phyloP scores from a whole-genome alignment of 2,329 filamentous ascomycete genomes.

The Ophiosphaerella narmari region DNA sequence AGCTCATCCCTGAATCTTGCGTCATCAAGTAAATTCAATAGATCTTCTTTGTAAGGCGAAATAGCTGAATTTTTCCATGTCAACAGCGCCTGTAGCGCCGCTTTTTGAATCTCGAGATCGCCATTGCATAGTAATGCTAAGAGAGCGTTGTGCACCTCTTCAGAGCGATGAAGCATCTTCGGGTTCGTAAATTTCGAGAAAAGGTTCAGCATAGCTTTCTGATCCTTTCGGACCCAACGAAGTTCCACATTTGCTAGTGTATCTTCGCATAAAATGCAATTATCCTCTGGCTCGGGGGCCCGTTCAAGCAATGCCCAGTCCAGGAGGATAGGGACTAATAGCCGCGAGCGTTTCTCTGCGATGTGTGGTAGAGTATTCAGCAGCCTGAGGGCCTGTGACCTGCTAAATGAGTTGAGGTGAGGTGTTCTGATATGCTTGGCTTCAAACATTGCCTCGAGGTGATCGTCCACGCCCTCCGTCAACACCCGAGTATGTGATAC shows the following conservation, averaged over 20 bases:
- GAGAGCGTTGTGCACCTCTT: conserved; percentile 76
- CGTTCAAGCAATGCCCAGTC: conserved; percentile 64
- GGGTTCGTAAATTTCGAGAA: conserved; percentile 89
- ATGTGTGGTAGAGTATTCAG: conserved; percentile 73
- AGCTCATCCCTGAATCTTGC: conserved; percentile 91
- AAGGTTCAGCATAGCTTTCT: conserved; percentile 79
- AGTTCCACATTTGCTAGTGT: conserved; percentile 18
- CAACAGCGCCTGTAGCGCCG: conserved; percentile 80
- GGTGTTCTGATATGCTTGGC: conserved; percentile 63
- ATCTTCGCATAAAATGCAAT: conserved; percentile 1
- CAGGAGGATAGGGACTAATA: conserved; percentile 83
- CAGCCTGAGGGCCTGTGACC: conserved; percentile 79
- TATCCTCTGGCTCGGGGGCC: conserved; percentile 4
- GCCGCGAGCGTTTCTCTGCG: conserved; percentile 84
- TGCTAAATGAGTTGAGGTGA: conserved; percentile 60
- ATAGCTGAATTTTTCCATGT: conserved; percentile 85
- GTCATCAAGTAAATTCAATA: conserved; percentile 87
- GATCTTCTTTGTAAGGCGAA: conserved; percentile 78
- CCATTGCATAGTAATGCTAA: conserved; percentile 81
- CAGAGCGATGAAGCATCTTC: conserved; percentile 76
- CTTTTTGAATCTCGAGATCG: conserved; percentile 85
- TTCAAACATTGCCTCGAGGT: conserved; percentile 68
- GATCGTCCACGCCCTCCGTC: conserved; percentile 45
- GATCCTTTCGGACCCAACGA: conserved; percentile 76
- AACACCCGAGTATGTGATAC: conserved; percentile 19